Evolutionary conservation across 495 filamentous ascomycete genomes (phyloP).

Genomic region (Sabuloglossum arenarium): DNA sequence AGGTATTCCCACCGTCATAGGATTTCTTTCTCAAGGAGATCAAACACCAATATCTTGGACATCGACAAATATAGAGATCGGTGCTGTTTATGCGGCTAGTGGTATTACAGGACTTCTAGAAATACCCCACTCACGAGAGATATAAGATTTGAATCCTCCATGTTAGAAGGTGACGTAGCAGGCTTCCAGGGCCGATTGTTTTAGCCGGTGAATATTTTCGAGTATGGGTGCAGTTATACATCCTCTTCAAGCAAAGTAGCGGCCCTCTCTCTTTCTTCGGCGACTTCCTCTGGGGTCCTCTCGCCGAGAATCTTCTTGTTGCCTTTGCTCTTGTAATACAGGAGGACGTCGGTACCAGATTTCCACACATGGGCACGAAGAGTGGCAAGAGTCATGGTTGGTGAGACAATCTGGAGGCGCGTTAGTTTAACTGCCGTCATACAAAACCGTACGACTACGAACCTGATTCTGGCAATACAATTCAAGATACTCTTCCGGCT

Average conservation of each 20-base stretch:
- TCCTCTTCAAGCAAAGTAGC: not conserved
- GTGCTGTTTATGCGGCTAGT: not conserved
- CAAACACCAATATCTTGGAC: not conserved
- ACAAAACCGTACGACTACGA: conserved; percentile 14
- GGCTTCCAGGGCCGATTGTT: not conserved
- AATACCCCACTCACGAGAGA: not conserved
- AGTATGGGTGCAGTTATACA: not conserved
- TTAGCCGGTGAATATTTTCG: not conserved
- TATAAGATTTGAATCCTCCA: not conserved
- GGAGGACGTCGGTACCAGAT: conserved; percentile 66
- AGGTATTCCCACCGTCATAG: not conserved
- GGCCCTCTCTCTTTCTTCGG: not conserved
- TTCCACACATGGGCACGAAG: conserved; percentile 85
- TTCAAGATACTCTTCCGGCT: conserved; percentile 83
- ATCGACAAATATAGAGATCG: not conserved
- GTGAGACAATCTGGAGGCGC: conserved; percentile 28
- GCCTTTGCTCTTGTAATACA: conserved; percentile 83
- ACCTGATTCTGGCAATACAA: conserved; percentile 86
- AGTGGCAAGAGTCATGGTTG: conserved; percentile 78
- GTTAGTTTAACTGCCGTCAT: not conserved
- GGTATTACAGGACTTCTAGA: not conserved
- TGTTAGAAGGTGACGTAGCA: not conserved
- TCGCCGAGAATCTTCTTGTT: conserved; percentile 27
- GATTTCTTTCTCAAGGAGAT: not conserved
- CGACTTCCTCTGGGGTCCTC: not conserved